Percentiles rank a stretch among this genome's conserved stretches.
Conservation (phyloP, 2,329 filamentous ascomycete genomes). For the Plenodomus lindquistii region DNA sequence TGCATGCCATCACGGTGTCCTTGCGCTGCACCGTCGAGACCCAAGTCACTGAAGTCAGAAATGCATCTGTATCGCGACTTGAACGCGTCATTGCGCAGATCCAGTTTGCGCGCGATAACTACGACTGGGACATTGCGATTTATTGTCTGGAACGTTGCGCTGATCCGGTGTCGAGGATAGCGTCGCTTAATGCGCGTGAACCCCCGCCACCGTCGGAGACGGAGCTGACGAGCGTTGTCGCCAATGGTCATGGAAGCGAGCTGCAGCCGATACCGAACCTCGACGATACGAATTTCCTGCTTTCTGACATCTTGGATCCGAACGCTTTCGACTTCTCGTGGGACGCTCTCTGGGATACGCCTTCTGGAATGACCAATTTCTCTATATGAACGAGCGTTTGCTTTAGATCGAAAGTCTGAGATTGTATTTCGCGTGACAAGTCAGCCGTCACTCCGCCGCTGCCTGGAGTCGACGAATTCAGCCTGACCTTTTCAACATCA, state of each 20-base stretch:
- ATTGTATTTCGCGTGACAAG: not conserved
- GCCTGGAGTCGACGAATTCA: too few relatives aligned
- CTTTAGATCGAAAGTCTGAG: too few relatives aligned
- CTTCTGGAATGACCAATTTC: conserved; percentile 40
- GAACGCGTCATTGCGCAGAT: conserved; percentile 54
- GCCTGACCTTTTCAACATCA: too few relatives aligned
- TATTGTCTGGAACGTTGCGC: conserved; percentile 55
- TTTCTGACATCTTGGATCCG: conserved; percentile 39
- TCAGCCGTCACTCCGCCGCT: too few relatives aligned
- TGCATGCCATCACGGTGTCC: conserved; percentile 58
- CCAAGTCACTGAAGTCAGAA: conserved; percentile 50
- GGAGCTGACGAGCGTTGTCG: conserved; percentile 15
- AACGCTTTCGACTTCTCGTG: conserved; percentile 43
- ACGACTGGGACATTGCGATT: conserved; percentile 60
- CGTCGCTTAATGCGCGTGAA: conserved; percentile 29
- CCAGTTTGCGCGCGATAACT: conserved; percentile 52
- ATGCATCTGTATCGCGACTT: conserved; percentile 52
- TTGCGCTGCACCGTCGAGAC: conserved; percentile 58
- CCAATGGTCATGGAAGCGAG: conserved; percentile 7
- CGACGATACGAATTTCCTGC: conserved; percentile 33
- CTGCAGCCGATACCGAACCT: conserved; percentile 19
- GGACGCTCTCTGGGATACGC: conserved; percentile 44
- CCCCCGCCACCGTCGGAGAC: conserved; percentile 21
- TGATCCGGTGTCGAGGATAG: conserved; percentile 44
- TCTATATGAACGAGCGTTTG: conserved; percentile 30